phyloP scores from a whole-genome alignment of 2,329 filamentous ascomycete species.

The Neurospora sp. region DNA sequence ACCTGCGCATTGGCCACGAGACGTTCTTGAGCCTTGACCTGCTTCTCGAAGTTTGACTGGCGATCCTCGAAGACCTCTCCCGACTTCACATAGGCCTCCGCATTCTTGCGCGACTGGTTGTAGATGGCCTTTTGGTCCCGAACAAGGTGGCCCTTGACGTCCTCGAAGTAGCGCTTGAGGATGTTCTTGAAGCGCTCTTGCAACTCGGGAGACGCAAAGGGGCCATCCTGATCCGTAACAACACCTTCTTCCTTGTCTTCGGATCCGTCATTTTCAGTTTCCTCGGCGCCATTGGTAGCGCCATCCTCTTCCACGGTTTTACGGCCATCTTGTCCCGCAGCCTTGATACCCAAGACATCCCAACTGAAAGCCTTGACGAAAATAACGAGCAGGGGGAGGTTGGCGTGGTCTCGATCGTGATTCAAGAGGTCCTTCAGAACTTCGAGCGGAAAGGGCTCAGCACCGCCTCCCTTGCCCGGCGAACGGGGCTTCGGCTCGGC shows the following conservation, averaged over 20 bases:
- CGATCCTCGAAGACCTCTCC: conserved; percentile 97
- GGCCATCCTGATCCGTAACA: conserved; percentile 47
- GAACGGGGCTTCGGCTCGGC: conserved; percentile 49
- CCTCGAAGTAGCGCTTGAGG: conserved; percentile 79
- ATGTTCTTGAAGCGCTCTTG: conserved; percentile 82
- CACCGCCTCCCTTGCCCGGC: conserved; percentile 52
- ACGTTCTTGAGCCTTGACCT: conserved; percentile 84
- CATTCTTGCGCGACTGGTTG: conserved; percentile 84
- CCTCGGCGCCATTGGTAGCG: conserved; percentile 38
- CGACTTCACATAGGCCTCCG: conserved; percentile 96
- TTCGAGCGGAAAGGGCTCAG: conserved; percentile 91
- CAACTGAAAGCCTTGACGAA: conserved; percentile 96
- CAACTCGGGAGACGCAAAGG: conserved; percentile 65
- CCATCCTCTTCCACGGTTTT: conserved; percentile 80
- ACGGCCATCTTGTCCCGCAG: conserved; percentile 63
- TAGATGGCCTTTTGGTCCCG: conserved; percentile 88
- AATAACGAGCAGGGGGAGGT: conserved; percentile 81
- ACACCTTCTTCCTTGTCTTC: conserved; percentile 39
- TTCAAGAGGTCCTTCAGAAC: conserved; percentile 95
- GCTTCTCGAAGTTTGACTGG: conserved; percentile 90
- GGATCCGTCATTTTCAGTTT: conserved; percentile 19
- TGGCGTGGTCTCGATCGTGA: conserved; percentile 85
- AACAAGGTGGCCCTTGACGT: conserved; percentile 78
- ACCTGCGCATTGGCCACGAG: conserved; percentile 84
- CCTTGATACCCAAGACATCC: conserved; percentile 81